Conservation (phyloP, 2,329 filamentous ascomycete genomes). For the Mycogone perniciosa region DNA sequence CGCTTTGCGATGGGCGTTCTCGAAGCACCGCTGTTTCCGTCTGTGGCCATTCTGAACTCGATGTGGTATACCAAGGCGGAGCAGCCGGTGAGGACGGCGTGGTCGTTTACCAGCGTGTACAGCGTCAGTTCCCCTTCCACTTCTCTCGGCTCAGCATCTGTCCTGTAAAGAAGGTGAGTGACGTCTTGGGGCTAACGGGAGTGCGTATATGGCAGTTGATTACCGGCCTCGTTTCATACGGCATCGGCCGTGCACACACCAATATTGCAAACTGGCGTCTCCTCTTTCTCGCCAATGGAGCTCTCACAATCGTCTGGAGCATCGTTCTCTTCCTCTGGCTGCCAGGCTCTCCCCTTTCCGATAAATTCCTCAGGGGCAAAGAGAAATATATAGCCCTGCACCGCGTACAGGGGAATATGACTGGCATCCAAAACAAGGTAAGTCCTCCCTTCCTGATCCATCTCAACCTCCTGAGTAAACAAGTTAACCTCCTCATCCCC, state of each 20-base stretch:
- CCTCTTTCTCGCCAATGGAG: slow-evolving; percentile 22
- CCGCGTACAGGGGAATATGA: slow-evolving; percentile 28
- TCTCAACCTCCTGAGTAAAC: neutral
- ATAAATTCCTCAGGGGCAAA: slow-evolving; percentile 21
- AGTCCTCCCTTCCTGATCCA: neutral
- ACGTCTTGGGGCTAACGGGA: neutral
- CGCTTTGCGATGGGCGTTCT: slow-evolving; percentile 26
- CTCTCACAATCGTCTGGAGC: slow-evolving; percentile 18
- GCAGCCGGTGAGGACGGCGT: neutral
- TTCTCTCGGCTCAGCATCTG: neutral
- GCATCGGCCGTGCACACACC: slow-evolving; percentile 23
- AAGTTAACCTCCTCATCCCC: too few relatives aligned
- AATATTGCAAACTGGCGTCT: slow-evolving; percentile 22
- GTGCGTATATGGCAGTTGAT: slow-evolving; percentile 5
- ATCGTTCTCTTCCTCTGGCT: slow-evolving; percentile 16
- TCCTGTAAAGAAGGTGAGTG: neutral
- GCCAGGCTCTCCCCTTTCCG: slow-evolving; percentile 20
- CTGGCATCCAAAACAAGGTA: slow-evolving; percentile 26
- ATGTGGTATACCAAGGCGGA: slow-evolving; percentile 2
- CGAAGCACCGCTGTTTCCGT: slow-evolving; percentile 18
- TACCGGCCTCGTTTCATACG: slow-evolving; percentile 24
- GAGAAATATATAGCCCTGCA: slow-evolving; percentile 26
- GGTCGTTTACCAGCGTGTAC: neutral
- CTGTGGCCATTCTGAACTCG: neutral
- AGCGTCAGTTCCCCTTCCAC: neutral